phyloP scores from a whole-genome alignment of 352 stramenopile species.

The Thalassiosira pacifica region DNA sequence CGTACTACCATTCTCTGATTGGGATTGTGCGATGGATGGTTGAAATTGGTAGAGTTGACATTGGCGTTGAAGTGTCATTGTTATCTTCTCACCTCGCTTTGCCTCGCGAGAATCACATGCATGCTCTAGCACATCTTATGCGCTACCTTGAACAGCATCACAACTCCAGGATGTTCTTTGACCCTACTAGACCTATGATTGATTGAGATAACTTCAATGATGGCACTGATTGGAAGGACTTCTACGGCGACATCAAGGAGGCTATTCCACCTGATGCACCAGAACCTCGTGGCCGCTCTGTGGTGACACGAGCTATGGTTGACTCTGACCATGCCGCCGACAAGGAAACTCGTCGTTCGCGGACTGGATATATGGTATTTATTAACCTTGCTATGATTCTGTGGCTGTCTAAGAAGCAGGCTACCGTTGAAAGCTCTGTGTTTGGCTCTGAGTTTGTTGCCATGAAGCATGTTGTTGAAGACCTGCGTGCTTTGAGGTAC shows the following conservation, averaged over 20 bases:
- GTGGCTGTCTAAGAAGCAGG: constrained; percentile 70
- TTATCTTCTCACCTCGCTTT: constrained; percentile 55
- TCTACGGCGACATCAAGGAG: constrained; percentile 59
- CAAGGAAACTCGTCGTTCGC: constrained; percentile 52
- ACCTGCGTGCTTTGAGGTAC: constrained; percentile 28
- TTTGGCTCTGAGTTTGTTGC: constrained; percentile 39
- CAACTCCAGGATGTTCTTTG: constrained; percentile 51
- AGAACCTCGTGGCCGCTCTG: constrained; percentile 21
- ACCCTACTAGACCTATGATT: constrained; percentile 38
- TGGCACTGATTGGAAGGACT: constrained; percentile 54
- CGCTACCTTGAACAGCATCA: constrained; percentile 34
- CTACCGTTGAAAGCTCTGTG: constrained; percentile 48
- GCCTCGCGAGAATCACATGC: constrained; percentile 65
- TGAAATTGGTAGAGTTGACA: constrained; percentile 70
- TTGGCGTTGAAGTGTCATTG: constrained; percentile 68
- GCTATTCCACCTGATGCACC: constrained; percentile 41
- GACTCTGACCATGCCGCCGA: constrained; percentile 59
- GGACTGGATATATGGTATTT: constrained; percentile 66
- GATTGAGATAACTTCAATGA: constrained; percentile 31
- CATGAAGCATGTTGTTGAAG: too few species aligned
- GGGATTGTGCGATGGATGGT: constrained; percentile 71
- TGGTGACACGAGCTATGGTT: constrained; percentile 45
- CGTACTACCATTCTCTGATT: constrained; percentile 62
- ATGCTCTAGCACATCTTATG: constrained; percentile 29
- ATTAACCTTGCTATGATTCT: constrained; percentile 56